Percentiles rank a stretch among this genome's conserved stretches.
Conservation (phyloP, 805 yeast species). For the Candida manassasensis region DNA sequence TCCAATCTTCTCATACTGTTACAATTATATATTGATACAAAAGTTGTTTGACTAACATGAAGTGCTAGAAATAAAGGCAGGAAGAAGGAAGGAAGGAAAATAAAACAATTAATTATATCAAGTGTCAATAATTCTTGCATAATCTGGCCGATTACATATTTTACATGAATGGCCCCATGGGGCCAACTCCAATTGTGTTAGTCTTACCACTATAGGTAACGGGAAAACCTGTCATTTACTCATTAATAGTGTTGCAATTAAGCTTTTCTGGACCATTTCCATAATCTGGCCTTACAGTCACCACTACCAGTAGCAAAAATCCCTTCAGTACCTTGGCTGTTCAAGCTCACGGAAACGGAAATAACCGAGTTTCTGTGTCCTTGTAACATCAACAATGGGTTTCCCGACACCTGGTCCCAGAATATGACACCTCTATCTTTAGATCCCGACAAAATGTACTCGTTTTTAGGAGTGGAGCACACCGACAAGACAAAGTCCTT, state of each 20-base stretch:
- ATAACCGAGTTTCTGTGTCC: constrained; percentile 96
- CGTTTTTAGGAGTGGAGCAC: constrained; percentile 88
- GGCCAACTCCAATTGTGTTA: too few relatives aligned
- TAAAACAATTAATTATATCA: constrained; percentile 1
- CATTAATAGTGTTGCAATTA: too few relatives aligned
- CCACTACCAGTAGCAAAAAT: constrained; percentile 97
- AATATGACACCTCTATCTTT: constrained; percentile 95
- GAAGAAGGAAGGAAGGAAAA: background rate
- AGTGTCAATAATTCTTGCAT: background rate
- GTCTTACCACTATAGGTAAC: too few relatives aligned
- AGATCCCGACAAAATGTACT: constrained; percentile 88
- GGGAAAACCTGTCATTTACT: too few relatives aligned
- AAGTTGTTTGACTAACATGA: background rate
- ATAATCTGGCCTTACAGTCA: constrained; percentile 94
- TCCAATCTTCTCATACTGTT: too few relatives aligned
- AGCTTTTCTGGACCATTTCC: constrained; percentile 71
- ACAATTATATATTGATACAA: background rate
- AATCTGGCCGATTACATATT: background rate
- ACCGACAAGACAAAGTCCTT: constrained; percentile 93
- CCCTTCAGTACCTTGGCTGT: constrained; percentile 67
- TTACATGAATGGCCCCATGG: background rate
- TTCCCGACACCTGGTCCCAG: constrained; percentile 92
- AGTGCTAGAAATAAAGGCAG: background rate
- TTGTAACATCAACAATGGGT: constrained; percentile 90
- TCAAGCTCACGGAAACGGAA: constrained; percentile 86